Evolutionary conservation across 23 red algal genomes (phyloP), one percentile per base, ranked within the genome.

Genomic region (Gracilaria gracilis): DNA sequence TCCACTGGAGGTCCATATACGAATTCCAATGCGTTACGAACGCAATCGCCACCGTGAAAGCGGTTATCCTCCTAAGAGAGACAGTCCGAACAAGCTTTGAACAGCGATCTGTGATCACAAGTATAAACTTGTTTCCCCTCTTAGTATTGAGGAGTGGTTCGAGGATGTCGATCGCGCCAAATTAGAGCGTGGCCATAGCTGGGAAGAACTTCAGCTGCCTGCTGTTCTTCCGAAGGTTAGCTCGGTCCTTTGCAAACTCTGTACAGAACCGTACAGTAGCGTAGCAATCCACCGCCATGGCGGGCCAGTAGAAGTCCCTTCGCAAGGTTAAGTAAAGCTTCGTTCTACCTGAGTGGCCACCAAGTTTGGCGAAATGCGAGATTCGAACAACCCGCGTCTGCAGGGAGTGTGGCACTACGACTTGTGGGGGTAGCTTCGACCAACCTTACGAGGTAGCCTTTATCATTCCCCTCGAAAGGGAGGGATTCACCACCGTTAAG

Each of bases 11-110:
- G n/a, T n/a, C n/a, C n/a, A n/a, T n/a, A n/a, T n/a, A n/a, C n/a
- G n/a, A n/a, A n/a, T n/a, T n/a, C 65, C 47, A 78, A 9, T 78
- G 47, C 36, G 33, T 78, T 25, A 78, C 72, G 17, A 78, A 78
- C 39, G 47, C 72, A 11, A 37, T 33, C 9, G 29, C 38, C 9
- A 78, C 72, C 47, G 38, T 42, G 24, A 39, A 78, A 35, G 9
- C 47, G 72, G 72, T 19, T 6, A 78, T 78, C 47, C 9, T 78
- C 72, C 72, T 39, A 19, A 78, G 17, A 21, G 72, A 32, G 39
- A 78, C 72, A 39, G 72, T 78, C 39, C 36, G 33, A 33, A 78
- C 24, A n/a, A 78, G 72, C 20, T 44, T 78, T 32, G 17, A 78
- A 35, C 9, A 78, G 72, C 47, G 20, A n/a, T n/a, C n/a, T n/a